Percentiles rank a stretch among this genome's conserved stretches.
Evolutionary conservation across 2,329 filamentous ascomycete species (phyloP).

Genomic region (Neophaeococcomyces aloes): DNA sequence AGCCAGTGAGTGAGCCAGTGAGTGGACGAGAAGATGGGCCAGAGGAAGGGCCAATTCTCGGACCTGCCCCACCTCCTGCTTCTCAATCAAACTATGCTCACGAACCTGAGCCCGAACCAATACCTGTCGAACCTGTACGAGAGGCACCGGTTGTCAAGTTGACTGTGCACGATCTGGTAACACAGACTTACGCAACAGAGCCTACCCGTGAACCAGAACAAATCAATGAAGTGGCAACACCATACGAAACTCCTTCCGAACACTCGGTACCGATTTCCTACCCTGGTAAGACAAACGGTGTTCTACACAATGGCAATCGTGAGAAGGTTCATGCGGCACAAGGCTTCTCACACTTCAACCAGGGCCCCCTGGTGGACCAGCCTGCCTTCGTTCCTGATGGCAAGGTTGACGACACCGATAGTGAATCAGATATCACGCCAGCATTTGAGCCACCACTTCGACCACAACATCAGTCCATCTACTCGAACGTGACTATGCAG

Average conservation of each 20-base stretch:
- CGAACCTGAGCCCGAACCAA: slow-evolving; percentile 8
- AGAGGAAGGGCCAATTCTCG: no score
- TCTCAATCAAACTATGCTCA: slow-evolving; percentile 16
- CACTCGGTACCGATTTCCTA: slow-evolving; percentile 19
- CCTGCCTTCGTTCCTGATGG: slow-evolving; percentile 67
- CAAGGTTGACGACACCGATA: slow-evolving; percentile 26
- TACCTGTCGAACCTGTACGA: slow-evolving; percentile 26
- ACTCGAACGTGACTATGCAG: slow-evolving; percentile 10
- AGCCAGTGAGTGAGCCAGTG: no score
- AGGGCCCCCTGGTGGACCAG: slow-evolving; percentile 77
- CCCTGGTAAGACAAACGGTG: no score
- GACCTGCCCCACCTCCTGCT: slow-evolving; percentile 8
- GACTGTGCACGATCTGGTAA: neutral
- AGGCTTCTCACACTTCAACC: slow-evolving; percentile 62
- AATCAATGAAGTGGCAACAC: neutral
- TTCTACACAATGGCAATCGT: slow-evolving; percentile 50
- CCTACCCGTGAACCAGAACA: neutral
- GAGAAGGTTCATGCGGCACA: slow-evolving; percentile 36
- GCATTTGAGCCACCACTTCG: slow-evolving; percentile 12
- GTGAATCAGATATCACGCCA: slow-evolving; percentile 9
- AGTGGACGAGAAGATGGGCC: no score
- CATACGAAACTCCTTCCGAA: neutral
- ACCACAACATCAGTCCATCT: slow-evolving; percentile 18
- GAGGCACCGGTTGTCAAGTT: neutral
- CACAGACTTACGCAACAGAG: slow-evolving; percentile 21